A percentile compares a stretch with the other conserved stretches of the same genome.
Evolutionary conservation across 306 rosid species (phyloP).

Genomic region (Glycine latifolia): DNA sequence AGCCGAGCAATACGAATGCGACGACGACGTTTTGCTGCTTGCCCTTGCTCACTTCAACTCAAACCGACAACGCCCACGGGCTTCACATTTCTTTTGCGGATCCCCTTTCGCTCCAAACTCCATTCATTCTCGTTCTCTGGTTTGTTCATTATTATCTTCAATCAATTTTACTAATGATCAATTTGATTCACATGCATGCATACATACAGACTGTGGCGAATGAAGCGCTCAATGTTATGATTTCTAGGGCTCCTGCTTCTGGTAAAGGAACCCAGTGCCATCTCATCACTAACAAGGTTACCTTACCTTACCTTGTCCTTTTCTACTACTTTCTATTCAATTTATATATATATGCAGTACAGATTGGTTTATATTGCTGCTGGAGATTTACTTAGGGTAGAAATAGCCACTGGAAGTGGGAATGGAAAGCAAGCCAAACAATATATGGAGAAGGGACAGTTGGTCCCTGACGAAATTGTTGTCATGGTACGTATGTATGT

Average conservation of each 20-base stretch:
- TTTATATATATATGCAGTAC: too few relatives aligned
- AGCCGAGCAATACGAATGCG: too few relatives aligned
- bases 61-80: neutral
- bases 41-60: too few relatives aligned
- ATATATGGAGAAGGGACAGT: too few relatives aligned
- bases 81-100: conserved; percentile 12
- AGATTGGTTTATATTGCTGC: too few relatives aligned
- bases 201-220: conserved; percentile 41
- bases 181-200: neutral
- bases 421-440: too few relatives aligned
- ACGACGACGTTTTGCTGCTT: too few relatives aligned
- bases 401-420: too few relatives aligned
- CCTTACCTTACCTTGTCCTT: neutral
- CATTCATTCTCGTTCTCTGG: conserved; percentile 1
- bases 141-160: conserved; percentile 5
- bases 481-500: too few relatives aligned
- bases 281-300: conserved; percentile 74
- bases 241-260: conserved; percentile 96
- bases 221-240: conserved; percentile 72
- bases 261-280: conserved; percentile 99
- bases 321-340: too few relatives aligned
- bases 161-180: neutral
- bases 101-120: neutral
- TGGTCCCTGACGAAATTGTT: too few relatives aligned
- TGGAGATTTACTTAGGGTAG: too few relatives aligned